These are phyloP conservation scores for Neofusicoccum cordaticola DNA, from an alignment of 2,329 filamentous ascomycete species.

Conservation along the genomic window DNA sequence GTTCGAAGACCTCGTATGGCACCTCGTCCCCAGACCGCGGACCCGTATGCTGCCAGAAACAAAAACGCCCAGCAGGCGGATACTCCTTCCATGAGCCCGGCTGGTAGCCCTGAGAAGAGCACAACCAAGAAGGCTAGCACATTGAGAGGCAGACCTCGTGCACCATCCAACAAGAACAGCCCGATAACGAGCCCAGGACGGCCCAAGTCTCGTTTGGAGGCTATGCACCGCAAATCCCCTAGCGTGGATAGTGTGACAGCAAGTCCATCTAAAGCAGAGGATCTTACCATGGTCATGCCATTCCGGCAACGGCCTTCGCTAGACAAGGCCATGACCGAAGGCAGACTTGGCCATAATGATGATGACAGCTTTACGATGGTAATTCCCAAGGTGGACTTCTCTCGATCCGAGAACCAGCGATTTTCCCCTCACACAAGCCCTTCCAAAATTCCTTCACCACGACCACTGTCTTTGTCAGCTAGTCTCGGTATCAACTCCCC, in stretches of 20 bases:
- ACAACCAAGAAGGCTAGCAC: constrained; percentile 35
- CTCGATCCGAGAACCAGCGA: constrained; percentile 15
- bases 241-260: constrained; percentile 30
- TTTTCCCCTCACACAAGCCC: constrained; percentile 23
- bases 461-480: background rate
- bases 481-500: background rate
- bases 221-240: constrained; percentile 30
- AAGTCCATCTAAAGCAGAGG: constrained; percentile 43
- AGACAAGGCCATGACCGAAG: constrained; percentile 41
- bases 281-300: constrained; percentile 44
- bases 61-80: constrained; percentile 36
- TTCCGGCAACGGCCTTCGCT: constrained; percentile 38
- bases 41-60: constrained; percentile 47
- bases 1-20: constrained; percentile 52
- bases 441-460: constrained; percentile 22
- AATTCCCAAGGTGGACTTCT: constrained; percentile 38
- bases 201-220: constrained; percentile 35
- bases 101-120: constrained; percentile 41
- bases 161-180: constrained; percentile 25
- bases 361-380: constrained; percentile 54
- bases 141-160: constrained; percentile 31
- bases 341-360: constrained; percentile 31
- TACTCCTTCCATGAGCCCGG: constrained; percentile 48
- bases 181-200: constrained; percentile 36
- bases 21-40: constrained; percentile 53